Evolutionary conservation across 83 land plant species (phyloP), one percentile per base, ranked within the genome.

Genomic region (Thuja plicata): DNA sequence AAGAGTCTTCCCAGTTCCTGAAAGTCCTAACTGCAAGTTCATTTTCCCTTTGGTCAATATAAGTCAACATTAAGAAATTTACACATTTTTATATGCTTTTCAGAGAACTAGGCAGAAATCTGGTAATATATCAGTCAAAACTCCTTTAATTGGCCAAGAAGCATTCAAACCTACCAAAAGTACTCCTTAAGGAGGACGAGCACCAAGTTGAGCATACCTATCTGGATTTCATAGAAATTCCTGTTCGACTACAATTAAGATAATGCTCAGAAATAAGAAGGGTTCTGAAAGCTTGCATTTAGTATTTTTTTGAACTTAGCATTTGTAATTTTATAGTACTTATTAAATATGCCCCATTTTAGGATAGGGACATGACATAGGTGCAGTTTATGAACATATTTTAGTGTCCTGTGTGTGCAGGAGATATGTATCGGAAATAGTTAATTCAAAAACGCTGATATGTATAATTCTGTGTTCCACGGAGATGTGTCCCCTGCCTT

Each of bases 1-100:
- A 97, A 92, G 76, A 76, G 99, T 98, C 94, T 98, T 98, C 43
- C 99, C 99, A 84, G 99, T 98, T 81, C 99, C 99, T 88, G 99
- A 98, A 73, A 96, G 97, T 85, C 99, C 99, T 78, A 97, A 98
- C 99, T 98, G 92, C 50, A 90, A 82, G 52, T 40, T 40, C n/a
- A 45, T 7, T 0, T n/a, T 46, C 85, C 85, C 34, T 83, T 83
- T 83, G 13, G 85, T 83, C n/a, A 19, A 83, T 1, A 83, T n/a
- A 17, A 46, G 30, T 46, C n/a, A 15, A n/a, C 55, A 83, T 43
- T 27, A 83, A n/a, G 30, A 83, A 3, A 37, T 4, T 54, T 52
- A 48, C 24, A 73, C 45, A 30, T 78, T 78, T 85, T 88, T 19
- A 12, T 46, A 83, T 46, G 10, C 13, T 60, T 57, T 32, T 74